These are phyloP conservation scores for Tardiomyces depauwii DNA, from an alignment of 1,139 yeast genomes.

Conservation along the genomic window DNA sequence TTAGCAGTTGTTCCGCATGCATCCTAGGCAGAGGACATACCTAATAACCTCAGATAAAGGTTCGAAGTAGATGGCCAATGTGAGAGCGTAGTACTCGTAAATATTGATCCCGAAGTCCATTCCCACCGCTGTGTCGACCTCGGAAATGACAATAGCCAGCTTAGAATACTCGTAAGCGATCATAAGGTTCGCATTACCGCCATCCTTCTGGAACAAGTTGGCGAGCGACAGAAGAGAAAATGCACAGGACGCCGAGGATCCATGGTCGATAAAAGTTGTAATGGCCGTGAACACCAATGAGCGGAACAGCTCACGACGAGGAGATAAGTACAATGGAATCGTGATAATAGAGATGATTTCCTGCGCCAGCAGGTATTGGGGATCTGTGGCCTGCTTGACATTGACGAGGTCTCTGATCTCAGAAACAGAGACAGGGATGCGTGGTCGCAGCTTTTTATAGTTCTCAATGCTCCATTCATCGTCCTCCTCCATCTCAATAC, in stretches of 20 bases:
- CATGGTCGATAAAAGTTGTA: slow-evolving; percentile 22
- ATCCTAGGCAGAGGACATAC: background rate
- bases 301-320: slow-evolving; percentile 15
- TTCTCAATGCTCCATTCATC: slow-evolving; percentile 23
- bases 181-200: slow-evolving; percentile 27
- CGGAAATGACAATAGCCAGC: slow-evolving; percentile 33
- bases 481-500: slow-evolving; percentile 25
- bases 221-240: slow-evolving; percentile 25
- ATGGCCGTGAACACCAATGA: slow-evolving; percentile 23
- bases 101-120: slow-evolving; percentile 32
- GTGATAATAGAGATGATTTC: slow-evolving; percentile 36
- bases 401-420: slow-evolving; percentile 32
- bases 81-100: slow-evolving; percentile 34
- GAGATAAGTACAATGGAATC: slow-evolving; percentile 20
- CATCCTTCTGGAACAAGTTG: slow-evolving; percentile 21
- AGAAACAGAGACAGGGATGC: slow-evolving; percentile 33
- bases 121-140: slow-evolving; percentile 28
- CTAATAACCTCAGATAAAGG: slow-evolving; percentile 30
- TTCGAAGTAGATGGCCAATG: slow-evolving; percentile 36
- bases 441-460: slow-evolving; percentile 20
- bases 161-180: slow-evolving; percentile 32
- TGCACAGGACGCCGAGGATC: slow-evolving; percentile 25
- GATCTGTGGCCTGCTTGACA: slow-evolving; percentile 22
- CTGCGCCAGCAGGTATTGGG: slow-evolving; percentile 27
- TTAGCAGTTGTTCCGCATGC: background rate